Conservation (phyloP, 2,329 filamentous ascomycete genomes). For the Penicillium sp. region DNA sequence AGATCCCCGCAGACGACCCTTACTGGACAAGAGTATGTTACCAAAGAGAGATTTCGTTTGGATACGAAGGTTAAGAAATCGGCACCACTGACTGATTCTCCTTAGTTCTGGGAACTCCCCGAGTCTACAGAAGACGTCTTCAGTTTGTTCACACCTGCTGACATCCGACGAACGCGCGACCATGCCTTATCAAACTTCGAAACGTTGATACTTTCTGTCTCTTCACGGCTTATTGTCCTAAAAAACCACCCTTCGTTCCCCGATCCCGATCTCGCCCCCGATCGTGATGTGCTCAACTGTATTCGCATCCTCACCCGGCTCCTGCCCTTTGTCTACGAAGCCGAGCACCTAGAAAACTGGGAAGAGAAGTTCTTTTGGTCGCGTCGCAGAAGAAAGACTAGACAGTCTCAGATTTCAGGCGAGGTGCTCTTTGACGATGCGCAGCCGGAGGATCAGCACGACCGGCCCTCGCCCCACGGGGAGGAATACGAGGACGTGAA, state of each 20-base stretch:
- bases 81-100: slow-evolving; percentile 22
- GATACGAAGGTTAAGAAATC: too few relatives aligned
- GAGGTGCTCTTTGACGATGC: slow-evolving; percentile 85
- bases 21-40: slow-evolving; percentile 86
- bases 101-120: slow-evolving; percentile 92
- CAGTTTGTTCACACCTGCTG: slow-evolving; percentile 84
- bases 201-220: slow-evolving; percentile 79
- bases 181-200: slow-evolving; percentile 83
- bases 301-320: slow-evolving; percentile 86
- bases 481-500: slow-evolving; percentile 78
- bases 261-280: slow-evolving; percentile 76
- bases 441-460: slow-evolving; percentile 54
- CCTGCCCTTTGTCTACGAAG: slow-evolving; percentile 88
- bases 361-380: slow-evolving; percentile 94
- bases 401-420: slow-evolving; percentile 63
- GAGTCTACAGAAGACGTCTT: slow-evolving; percentile 96
- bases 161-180: slow-evolving; percentile 86
- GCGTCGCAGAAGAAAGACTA: slow-evolving; percentile 68
- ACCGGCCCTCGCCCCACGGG: slow-evolving; percentile 41
- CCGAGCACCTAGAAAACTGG: slow-evolving; percentile 78
- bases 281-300: slow-evolving; percentile 91
- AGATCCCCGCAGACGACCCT: slow-evolving; percentile 81
- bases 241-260: slow-evolving; percentile 90
- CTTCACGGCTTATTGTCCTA: slow-evolving; percentile 76
- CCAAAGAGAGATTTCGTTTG: not conserved